Conservation (phyloP, 108 stramenopile species). For the Aurantiochytrium sp. region DNA sequence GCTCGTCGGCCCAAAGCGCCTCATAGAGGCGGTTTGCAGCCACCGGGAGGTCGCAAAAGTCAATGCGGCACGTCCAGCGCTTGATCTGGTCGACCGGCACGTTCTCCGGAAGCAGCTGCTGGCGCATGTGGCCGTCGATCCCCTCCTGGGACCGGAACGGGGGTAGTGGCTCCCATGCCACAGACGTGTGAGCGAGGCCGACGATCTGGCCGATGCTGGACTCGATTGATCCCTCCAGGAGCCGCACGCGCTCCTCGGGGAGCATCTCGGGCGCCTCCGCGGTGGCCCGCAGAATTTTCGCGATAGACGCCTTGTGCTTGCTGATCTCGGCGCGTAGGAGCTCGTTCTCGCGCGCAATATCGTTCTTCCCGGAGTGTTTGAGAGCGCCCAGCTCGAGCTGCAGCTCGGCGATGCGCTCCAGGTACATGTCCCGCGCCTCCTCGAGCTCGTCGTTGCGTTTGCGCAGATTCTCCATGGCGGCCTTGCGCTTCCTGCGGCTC, state of each 20-base stretch:
- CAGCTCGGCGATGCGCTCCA: conserved; percentile 7
- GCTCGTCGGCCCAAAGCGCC: not conserved
- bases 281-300: not conserved
- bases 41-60: not conserved
- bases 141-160: not conserved
- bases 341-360: not conserved
- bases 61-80: not conserved
- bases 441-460: not conserved
- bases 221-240: not conserved
- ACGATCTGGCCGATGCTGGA: not conserved
- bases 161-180: not conserved
- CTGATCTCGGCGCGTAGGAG: conserved; percentile 20
- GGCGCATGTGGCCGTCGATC: not conserved
- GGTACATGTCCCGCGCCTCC: not conserved
- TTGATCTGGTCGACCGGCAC: not conserved
- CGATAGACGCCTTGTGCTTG: not conserved
- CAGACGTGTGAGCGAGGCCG: not conserved
- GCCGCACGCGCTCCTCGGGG: not conserved
- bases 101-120: not conserved
- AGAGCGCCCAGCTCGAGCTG: conserved; percentile 13
- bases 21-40: not conserved
- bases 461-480: not conserved
- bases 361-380: not conserved
- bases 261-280: not conserved
- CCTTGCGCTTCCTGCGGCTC: not conserved